phyloP scores from a whole-genome alignment of 1,284 basidiomycete species.

The Tylopilus microsporus region DNA sequence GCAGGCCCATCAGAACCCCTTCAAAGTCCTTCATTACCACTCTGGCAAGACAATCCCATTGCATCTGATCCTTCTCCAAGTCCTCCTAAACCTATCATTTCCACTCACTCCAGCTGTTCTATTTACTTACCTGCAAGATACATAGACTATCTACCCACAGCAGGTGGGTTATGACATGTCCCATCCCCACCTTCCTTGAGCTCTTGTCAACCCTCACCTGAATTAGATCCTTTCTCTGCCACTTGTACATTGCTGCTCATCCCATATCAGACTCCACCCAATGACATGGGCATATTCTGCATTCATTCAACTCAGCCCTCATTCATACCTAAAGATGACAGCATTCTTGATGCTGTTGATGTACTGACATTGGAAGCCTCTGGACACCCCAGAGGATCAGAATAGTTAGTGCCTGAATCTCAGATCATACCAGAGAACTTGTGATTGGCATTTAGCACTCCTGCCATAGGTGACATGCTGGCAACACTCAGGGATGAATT shows the following conservation, averaged over 20 bases:
- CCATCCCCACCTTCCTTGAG: neutral
- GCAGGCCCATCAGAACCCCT: too few relatives aligned
- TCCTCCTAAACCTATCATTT: too few relatives aligned
- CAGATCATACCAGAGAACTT: neutral
- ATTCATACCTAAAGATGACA: neutral
- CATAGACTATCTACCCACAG: neutral
- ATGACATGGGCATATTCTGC: neutral
- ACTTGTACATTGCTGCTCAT: too few relatives aligned
- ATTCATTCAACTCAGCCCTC: neutral
- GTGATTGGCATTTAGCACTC: slow-evolving; percentile 7
- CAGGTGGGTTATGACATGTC: neutral
- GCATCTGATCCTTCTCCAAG: too few relatives aligned
- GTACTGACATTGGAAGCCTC: neutral
- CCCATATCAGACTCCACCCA: neutral
- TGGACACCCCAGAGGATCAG: too few relatives aligned
- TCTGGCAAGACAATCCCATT: too few relatives aligned
- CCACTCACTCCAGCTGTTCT: too few relatives aligned
- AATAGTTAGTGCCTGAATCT: neutral
- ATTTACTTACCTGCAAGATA: neutral
- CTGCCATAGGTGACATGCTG: slow-evolving; percentile 8
- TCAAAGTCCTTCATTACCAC: too few relatives aligned
- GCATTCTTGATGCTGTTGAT: neutral
- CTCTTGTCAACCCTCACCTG: too few relatives aligned
- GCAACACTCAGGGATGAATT: slow-evolving; percentile 5
- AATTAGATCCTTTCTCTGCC: too few relatives aligned